Evolutionary conservation across 1,139 yeast genomes (phyloP).

Genomic region (Kluyveromyces marxianus): DNA sequence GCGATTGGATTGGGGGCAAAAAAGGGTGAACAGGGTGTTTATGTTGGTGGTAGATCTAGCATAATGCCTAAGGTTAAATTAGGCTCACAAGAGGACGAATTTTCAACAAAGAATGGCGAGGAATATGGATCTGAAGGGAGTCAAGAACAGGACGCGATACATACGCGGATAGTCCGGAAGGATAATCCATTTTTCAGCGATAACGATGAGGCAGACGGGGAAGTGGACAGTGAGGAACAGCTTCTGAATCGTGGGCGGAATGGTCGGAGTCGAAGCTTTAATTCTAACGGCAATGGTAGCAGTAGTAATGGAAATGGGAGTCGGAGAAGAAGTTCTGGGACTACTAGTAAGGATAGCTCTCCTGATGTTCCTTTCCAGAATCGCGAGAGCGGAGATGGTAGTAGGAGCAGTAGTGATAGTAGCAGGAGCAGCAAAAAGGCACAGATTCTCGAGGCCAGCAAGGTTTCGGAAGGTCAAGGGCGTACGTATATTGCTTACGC

Average conservation of each 20-base stretch:
- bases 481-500: slow-evolving; percentile 76
- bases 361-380: slow-evolving; percentile 6
- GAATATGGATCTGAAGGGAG: too few relatives aligned
- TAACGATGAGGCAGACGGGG: slow-evolving; percentile 5
- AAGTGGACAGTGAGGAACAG: slow-evolving; percentile 4
- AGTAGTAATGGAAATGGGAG: too few relatives aligned
- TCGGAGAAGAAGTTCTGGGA: slow-evolving; percentile 6
- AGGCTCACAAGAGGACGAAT: too few relatives aligned
- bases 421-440: slow-evolving; percentile 10
- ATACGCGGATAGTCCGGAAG: slow-evolving; percentile 23
- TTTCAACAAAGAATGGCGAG: too few relatives aligned
- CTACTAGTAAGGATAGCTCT: slow-evolving; percentile 10
- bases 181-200: slow-evolving; percentile 26
- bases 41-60: too few relatives aligned
- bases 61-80: too few relatives aligned
- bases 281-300: too few relatives aligned
- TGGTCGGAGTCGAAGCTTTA: too few relatives aligned
- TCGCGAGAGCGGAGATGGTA: too few relatives aligned
- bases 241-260: neutral
- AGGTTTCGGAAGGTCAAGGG: slow-evolving; percentile 67
- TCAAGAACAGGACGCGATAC: slow-evolving; percentile 14
- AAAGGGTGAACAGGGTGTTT: too few relatives aligned
- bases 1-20: too few relatives aligned
- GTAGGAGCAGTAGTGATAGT: too few relatives aligned
- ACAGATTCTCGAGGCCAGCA: slow-evolving; percentile 68